These are phyloP conservation scores for Rhynchospora tenuis DNA, from an alignment of 176 grass and related monocot genomes.

Conservation along the genomic window DNA sequence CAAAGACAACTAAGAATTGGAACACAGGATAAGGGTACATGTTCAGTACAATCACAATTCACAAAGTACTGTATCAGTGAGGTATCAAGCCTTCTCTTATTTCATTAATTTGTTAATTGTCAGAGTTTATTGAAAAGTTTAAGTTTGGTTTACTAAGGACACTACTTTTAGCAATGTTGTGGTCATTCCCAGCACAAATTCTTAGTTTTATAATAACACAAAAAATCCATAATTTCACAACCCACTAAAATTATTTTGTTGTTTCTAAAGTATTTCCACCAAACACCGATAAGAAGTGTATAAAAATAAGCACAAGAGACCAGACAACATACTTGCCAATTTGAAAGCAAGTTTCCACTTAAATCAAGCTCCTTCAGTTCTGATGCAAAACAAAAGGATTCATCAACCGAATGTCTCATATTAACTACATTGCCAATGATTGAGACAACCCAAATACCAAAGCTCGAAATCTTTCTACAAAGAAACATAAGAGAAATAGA, in stretches of 20 bases:
- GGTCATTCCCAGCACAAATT: no score
- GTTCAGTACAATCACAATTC: no score
- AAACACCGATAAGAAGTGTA: neutral
- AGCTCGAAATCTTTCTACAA: neutral
- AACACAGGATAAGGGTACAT: neutral
- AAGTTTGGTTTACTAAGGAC: neutral
- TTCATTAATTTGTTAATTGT: neutral
- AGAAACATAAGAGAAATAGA: neutral
- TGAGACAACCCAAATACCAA: neutral
- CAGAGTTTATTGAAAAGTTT: neutral
- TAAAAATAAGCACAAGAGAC: neutral
- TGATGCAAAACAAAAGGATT: slow-evolving; percentile 40
- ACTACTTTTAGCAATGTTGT: neutral
- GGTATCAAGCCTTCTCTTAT: neutral
- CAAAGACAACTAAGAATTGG: neutral
- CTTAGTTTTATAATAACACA: neutral
- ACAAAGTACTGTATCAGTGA: neutral
- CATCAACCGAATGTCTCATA: neutral
- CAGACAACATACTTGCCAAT: slow-evolving; percentile 62
- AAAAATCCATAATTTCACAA: neutral
- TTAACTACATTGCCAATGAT: neutral
- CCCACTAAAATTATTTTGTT: neutral
- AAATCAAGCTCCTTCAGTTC: slow-evolving; percentile 86
- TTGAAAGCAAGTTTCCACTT: slow-evolving; percentile 84
- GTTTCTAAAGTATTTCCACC: neutral